These are phyloP conservation scores for Apiospora kogelbergensis DNA, from an alignment of 2,329 filamentous ascomycete genomes.

Conservation along the genomic window DNA sequence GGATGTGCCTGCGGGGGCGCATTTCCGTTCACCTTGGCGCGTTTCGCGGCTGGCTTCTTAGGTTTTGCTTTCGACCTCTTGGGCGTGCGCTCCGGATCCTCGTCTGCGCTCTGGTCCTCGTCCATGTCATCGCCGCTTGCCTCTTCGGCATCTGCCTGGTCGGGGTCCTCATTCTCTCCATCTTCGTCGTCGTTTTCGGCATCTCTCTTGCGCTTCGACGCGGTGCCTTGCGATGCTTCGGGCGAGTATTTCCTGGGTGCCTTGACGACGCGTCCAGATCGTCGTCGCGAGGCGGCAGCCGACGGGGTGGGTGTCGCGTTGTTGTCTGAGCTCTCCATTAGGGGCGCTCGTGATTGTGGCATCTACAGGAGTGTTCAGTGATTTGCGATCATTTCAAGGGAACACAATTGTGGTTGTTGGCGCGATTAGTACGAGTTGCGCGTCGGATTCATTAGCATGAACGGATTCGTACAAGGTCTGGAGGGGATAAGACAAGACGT, in stretches of 20 bases:
- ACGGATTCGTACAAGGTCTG: background rate
- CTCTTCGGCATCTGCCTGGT: constrained; percentile 36
- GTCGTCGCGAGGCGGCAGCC: constrained; percentile 57
- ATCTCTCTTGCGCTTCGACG: constrained; percentile 59
- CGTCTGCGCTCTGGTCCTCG: constrained; percentile 40
- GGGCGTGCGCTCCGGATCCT: constrained; percentile 43
- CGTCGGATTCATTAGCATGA: background rate
- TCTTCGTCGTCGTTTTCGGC: constrained; percentile 46
- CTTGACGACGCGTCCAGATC: constrained; percentile 67
- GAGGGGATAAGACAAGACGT: constrained; percentile 3
- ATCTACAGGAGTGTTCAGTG: constrained; percentile 33
- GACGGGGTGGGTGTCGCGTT: constrained; percentile 54
- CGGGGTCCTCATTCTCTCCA: constrained; percentile 42
- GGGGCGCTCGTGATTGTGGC: constrained; percentile 42
- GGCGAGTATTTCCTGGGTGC: constrained; percentile 60
- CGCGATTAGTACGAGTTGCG: background rate
- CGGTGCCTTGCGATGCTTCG: constrained; percentile 39
- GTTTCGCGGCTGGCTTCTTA: constrained; percentile 62
- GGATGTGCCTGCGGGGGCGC: constrained; percentile 37
- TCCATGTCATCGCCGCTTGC: constrained; percentile 33
- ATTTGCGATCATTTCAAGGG: constrained; percentile 24
- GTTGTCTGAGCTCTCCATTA: constrained; percentile 55
- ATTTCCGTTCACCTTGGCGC: constrained; percentile 62
- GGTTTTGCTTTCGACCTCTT: constrained; percentile 42
- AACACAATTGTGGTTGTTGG: background rate